Evolutionary conservation across 2,329 filamentous ascomycete species (phyloP).

Genomic region (Phialophora expanda): DNA sequence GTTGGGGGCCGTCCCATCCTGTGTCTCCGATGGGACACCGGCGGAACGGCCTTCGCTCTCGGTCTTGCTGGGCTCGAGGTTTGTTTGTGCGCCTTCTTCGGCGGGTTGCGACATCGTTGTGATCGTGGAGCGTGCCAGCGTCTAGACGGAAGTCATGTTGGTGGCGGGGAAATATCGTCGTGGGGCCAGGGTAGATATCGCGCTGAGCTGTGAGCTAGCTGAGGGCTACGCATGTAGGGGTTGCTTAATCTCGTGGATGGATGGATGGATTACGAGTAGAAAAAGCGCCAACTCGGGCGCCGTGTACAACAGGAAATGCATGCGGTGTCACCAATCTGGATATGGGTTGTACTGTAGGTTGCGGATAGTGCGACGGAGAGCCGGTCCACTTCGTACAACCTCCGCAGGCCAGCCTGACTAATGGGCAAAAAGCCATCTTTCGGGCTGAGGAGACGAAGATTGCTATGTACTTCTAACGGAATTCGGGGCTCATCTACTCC

Average conservation of each 20-base stretch:
- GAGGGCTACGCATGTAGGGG: background rate
- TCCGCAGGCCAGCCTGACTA: background rate
- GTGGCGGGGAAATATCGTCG: background rate
- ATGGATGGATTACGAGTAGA: background rate
- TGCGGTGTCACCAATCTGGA: background rate
- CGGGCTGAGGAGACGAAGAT: background rate
- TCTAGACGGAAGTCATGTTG: background rate
- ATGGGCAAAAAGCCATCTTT: background rate
- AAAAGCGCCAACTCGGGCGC: background rate
- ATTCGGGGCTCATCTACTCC: background rate
- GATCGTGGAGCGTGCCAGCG: background rate
- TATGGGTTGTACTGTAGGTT: background rate
- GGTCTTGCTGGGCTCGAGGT: background rate
- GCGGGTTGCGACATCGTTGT: conserved; percentile 15
- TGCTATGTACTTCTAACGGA: background rate
- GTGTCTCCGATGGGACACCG: background rate
- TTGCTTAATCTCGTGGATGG: background rate
- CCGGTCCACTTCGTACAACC: background rate
- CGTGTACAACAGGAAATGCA: background rate
- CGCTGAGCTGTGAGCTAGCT: background rate
- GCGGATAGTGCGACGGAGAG: background rate
- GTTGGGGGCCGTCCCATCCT: conserved; percentile 1
- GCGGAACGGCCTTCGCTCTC: background rate
- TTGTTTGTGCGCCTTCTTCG: conserved; percentile 9
- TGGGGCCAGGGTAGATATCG: background rate